Percentiles rank a stretch among this genome's conserved stretches.
These are phyloP conservation scores for Marasmius fiardii DNA, from an alignment of 1,284 basidiomycete genomes.

Conservation along the genomic window DNA sequence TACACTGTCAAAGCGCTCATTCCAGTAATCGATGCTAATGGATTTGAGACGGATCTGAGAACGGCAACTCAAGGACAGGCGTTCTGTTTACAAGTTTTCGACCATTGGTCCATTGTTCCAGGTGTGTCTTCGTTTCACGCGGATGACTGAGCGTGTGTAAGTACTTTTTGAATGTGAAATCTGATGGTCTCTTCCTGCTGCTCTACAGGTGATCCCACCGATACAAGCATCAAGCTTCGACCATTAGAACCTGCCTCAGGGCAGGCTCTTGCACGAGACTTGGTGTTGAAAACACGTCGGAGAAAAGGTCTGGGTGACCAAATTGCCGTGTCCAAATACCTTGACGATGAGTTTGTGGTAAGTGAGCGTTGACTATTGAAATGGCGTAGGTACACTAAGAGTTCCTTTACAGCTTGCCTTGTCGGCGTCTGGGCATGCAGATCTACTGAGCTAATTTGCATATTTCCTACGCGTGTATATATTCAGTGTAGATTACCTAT, in stretches of 20 bases:
- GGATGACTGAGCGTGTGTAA: slow-evolving; percentile 5
- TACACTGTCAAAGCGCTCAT: slow-evolving; percentile 98
- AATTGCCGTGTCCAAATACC: slow-evolving; percentile 91
- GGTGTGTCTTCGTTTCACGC: slow-evolving; percentile 46
- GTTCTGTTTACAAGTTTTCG: slow-evolving; percentile 94
- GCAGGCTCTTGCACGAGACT: slow-evolving; percentile 86
- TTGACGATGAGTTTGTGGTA: slow-evolving; percentile 92
- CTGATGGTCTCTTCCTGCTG: slow-evolving; percentile 10
- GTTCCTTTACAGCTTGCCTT: slow-evolving; percentile 63
- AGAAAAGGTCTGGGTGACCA: slow-evolving; percentile 94
- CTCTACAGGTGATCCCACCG: slow-evolving; percentile 84
- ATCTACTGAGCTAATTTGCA: slow-evolving; percentile 58
- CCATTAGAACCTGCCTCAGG: slow-evolving; percentile 97
- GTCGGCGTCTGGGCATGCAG: slow-evolving; percentile 87
- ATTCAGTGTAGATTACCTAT: background rate
- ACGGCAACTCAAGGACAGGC: slow-evolving; percentile 98
- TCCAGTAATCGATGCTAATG: slow-evolving; percentile 97
- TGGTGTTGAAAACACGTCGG: slow-evolving; percentile 94
- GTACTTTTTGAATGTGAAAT: slow-evolving; percentile 18
- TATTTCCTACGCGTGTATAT: background rate
- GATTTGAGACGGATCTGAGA: slow-evolving; percentile 97
- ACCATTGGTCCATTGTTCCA: slow-evolving; percentile 98
- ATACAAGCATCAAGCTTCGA: slow-evolving; percentile 91
- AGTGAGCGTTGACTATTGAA: slow-evolving; percentile 33
- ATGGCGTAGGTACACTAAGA: slow-evolving; percentile 13